Conservation (phyloP, 441 rosid species). For the Gossypium trilobum region DNA sequence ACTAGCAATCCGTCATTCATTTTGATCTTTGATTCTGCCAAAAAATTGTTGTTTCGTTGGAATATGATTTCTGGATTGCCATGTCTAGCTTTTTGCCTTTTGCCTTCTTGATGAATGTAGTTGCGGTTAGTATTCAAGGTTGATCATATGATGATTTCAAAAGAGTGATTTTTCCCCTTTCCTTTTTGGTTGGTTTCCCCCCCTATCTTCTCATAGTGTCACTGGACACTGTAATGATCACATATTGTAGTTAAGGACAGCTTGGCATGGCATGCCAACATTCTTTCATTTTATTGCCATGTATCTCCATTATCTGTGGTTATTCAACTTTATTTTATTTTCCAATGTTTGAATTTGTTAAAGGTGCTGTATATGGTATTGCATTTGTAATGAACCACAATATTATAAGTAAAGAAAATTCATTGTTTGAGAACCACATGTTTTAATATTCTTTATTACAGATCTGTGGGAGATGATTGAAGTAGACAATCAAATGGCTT, state of each 20-base stretch:
- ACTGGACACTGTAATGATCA: conserved; percentile 28
- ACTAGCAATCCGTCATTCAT: conserved; percentile 10
- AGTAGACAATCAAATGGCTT: background rate
- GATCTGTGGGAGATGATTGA: background rate
- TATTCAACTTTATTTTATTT: conserved; percentile 13
- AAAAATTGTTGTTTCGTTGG: conserved; percentile 16
- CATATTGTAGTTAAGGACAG: conserved; percentile 30
- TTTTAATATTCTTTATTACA: background rate
- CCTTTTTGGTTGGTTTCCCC: background rate
- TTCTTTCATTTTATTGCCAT: conserved; percentile 28
- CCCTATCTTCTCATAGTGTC: conserved; percentile 3
- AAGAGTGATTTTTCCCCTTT: conserved; percentile 30
- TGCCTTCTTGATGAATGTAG: conserved; percentile 24
- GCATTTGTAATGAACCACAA: conserved; percentile 23
- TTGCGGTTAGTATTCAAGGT: conserved; percentile 22
- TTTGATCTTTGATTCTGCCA: conserved; percentile 10
- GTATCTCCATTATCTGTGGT: conserved; percentile 20
- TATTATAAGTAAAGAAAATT: conserved; percentile 21
- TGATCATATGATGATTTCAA: conserved; percentile 33
- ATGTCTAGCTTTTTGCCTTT: conserved; percentile 22
- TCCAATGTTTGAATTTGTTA: background rate
- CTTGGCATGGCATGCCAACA: conserved; percentile 17
- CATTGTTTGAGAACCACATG: conserved; percentile 18
- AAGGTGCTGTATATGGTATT: conserved; percentile 25
- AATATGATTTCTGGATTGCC: conserved; percentile 17